phyloP scores from a whole-genome alignment of 208 protist genomes.

The Trypanosoma avium region DNA sequence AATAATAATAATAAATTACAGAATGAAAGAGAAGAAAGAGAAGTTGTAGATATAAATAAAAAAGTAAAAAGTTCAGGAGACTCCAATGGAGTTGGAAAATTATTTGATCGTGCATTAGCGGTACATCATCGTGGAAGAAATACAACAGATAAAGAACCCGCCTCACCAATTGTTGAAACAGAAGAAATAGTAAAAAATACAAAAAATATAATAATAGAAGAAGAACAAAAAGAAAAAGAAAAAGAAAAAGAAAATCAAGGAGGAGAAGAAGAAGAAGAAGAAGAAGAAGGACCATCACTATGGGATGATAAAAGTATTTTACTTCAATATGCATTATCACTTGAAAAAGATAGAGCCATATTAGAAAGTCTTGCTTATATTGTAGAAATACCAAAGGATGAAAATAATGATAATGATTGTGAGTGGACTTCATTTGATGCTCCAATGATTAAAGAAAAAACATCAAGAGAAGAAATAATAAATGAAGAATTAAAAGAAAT shows the following conservation, averaged over 20 bases:
- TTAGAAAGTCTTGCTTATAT: slow-evolving; percentile 54
- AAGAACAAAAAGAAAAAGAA: background rate
- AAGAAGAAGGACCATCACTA: slow-evolving; percentile 5
- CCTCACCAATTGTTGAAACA: background rate
- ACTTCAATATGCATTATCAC: slow-evolving; percentile 52
- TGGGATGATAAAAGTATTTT: slow-evolving; percentile 39
- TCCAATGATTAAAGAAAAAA: too few species aligned
- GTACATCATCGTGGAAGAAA: slow-evolving; percentile 18
- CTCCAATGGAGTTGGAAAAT: slow-evolving; percentile 15
- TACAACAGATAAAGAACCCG: background rate
- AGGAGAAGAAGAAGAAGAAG: too few species aligned
- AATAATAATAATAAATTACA: background rate
- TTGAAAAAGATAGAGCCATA: slow-evolving; percentile 34
- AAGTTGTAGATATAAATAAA: background rate
- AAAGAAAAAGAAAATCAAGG: too few species aligned
- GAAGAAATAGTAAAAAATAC: too few species aligned
- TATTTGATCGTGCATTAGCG: slow-evolving; percentile 28
- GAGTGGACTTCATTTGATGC: slow-evolving; percentile 22
- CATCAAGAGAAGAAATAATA: too few species aligned
- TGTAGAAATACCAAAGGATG: slow-evolving; percentile 28
- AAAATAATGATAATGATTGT: background rate
- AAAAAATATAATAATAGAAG: background rate
- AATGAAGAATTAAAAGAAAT: background rate
- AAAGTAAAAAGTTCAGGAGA: background rate
- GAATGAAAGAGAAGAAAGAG: background rate